These are phyloP conservation scores for Termitomyces sp. DNA, from an alignment of 768 basidiomycete genomes.

Conservation along the genomic window DNA sequence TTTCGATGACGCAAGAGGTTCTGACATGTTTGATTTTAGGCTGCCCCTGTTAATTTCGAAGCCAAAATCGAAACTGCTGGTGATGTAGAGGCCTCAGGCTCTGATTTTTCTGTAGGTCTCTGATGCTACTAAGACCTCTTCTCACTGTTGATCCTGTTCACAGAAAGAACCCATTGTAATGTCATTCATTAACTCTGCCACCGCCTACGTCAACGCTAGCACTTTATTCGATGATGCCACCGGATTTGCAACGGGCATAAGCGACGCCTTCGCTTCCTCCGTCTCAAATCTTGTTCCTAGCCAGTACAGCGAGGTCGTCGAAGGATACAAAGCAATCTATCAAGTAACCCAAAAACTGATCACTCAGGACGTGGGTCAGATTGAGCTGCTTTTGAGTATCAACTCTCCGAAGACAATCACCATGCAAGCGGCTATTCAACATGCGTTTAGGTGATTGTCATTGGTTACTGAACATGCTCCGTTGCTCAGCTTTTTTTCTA, in stretches of 20 bases:
- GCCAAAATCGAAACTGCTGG: slow-evolving; percentile 30
- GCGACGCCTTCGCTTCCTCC: slow-evolving; percentile 6
- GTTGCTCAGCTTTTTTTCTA: slow-evolving; percentile 15
- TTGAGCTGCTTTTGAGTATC: slow-evolving; percentile 52
- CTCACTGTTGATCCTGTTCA: neutral
- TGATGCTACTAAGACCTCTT: neutral
- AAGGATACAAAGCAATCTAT: slow-evolving; percentile 57
- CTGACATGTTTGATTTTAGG: slow-evolving; percentile 1
- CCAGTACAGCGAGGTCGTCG: slow-evolving; percentile 6
- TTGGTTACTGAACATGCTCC: neutral
- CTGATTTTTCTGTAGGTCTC: slow-evolving; percentile 28
- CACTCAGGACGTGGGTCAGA: slow-evolving; percentile 40
- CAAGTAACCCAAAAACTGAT: slow-evolving; percentile 38
- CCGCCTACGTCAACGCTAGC: slow-evolving; percentile 55
- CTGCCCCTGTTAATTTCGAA: slow-evolving; percentile 14
- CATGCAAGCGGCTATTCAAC: slow-evolving; percentile 66
- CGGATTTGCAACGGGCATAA: slow-evolving; percentile 6
- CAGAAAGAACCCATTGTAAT: slow-evolving; percentile 36
- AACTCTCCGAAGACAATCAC: slow-evolving; percentile 37
- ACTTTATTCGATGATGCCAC: slow-evolving; percentile 33
- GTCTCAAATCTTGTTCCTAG: slow-evolving; percentile 12
- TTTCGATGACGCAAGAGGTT: too few relatives aligned
- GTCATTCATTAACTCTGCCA: slow-evolving; percentile 63
- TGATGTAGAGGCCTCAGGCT: slow-evolving; percentile 24
- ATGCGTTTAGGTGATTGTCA: slow-evolving; percentile 46